A percentile compares a stretch with the other conserved stretches of the same genome.
These are phyloP conservation scores for Pleurotus ostreatus DNA, from an alignment of 768 basidiomycete species.

Conservation along the genomic window DNA sequence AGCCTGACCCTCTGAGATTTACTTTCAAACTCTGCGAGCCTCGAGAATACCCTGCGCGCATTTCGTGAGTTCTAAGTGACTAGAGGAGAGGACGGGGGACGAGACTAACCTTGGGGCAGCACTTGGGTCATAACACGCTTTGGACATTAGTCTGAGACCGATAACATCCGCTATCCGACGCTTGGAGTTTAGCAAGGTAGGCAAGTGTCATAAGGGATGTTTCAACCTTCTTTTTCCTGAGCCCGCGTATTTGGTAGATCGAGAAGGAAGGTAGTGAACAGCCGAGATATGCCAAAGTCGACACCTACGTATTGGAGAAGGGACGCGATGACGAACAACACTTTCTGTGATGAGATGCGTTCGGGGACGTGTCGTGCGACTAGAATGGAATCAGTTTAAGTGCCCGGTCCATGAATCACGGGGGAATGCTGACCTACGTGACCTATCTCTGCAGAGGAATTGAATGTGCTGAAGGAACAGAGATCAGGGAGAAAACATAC, in stretches of 20 bases:
- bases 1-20: conserved; percentile 16
- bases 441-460: conserved; percentile 60
- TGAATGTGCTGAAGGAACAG: neutral
- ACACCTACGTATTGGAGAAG: conserved; percentile 50
- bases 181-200: too few species aligned
- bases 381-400: conserved; percentile 7
- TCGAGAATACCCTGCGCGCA: conserved; percentile 58
- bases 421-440: conserved; percentile 49
- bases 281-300: conserved; percentile 45
- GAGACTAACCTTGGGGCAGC: conserved; percentile 64
- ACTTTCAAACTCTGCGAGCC: conserved; percentile 55
- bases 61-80: neutral
- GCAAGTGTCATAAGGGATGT: too few species aligned
- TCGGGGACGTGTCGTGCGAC: conserved; percentile 49
- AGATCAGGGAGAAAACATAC: conserved; percentile 32
- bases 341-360: conserved; percentile 41
- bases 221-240: conserved; percentile 74
- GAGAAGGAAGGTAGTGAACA: conserved; percentile 48
- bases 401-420: neutral
- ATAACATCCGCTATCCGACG: conserved; percentile 69
- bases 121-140: conserved; percentile 83
- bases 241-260: conserved; percentile 81
- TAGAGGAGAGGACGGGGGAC: neutral
- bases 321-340: conserved; percentile 36
- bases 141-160: conserved; percentile 74